Base-by-base conservation (phyloP, 2,329 filamentous ascomycete species). In the Colletotrichum tamarilloi region DNA sequence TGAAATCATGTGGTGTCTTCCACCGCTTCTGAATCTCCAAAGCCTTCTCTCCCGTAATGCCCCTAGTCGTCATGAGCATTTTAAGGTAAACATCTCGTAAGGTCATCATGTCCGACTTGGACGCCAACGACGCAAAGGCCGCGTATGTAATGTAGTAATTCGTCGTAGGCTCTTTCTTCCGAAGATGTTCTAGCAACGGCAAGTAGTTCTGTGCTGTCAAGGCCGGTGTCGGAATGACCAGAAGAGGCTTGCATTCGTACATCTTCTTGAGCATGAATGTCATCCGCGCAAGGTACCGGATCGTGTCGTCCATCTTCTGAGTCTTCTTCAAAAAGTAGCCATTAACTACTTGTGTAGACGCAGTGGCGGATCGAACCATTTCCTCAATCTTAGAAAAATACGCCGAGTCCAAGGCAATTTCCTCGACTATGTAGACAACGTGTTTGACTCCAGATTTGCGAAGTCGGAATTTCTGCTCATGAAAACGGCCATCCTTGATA, bases 401-500 rank as follows among this genome's bases (percentile, higher is more conserved):
- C 8, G 89, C 85, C 0, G 87, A 79, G 56, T 91, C 87, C 78
- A 94, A 87, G 12, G 87, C 80, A 71, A 93, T 92, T 76, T 95
- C 92, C 79, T 97, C 94, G 68, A 97, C 88, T 28, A 97, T 87
- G 78, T 96, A 97, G 49, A 94, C 88, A 16, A 95, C 92, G 77
- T 95, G 93, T 71, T 89, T 90, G n/a, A 94, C 86, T 0, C 94
- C 94, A 0, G 91, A 94, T 64, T 90, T 90, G 67, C 89, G 88
- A 12, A 96, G 86, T 1, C 94, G 92, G 79, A 95, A 96, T 79
- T 97, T 96, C 79, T 97, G 94, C 80, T 97, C 94, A 76, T 93
- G 92, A 77, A 95, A 96, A 2, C 94, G 91, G 1, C 93, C 93
- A 75, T 96, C 94, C 80, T 93, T 95, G 82, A 97, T 94, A 74